Evolutionary conservation across 345 rosid species (phyloP).

Genomic region (Alliaria petiolata): DNA sequence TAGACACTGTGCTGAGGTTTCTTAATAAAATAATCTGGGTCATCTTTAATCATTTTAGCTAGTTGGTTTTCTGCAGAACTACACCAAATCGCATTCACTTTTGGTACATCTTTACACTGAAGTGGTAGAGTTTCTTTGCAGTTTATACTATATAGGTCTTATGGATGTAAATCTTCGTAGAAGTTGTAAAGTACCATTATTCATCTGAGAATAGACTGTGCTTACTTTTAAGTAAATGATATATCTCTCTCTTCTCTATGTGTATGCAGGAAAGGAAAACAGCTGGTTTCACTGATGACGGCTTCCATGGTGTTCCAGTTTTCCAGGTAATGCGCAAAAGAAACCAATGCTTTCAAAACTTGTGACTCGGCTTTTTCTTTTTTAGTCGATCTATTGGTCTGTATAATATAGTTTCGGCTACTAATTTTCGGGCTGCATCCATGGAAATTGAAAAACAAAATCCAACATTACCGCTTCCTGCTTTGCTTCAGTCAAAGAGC

Average conservation of each 20-base stretch:
- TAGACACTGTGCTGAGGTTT: too few relatives aligned
- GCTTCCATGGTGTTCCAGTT: constrained; percentile 80
- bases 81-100: background rate
- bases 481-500: constrained; percentile 67
- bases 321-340: constrained; percentile 59
- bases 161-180: too few relatives aligned
- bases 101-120: background rate
- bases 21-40: too few relatives aligned
- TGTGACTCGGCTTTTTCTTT: background rate
- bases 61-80: too few relatives aligned
- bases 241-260: background rate
- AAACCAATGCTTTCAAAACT: background rate
- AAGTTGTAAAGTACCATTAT: too few relatives aligned
- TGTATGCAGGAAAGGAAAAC: constrained; percentile 55
- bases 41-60: too few relatives aligned
- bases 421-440: background rate
- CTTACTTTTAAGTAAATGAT: too few relatives aligned
- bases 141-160: constrained; percentile 7
- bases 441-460: background rate
- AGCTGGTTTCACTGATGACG: constrained; percentile 58
- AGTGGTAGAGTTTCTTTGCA: too few relatives aligned
- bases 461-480: background rate
- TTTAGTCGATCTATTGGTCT: background rate
- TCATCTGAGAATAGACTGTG: too few relatives aligned
- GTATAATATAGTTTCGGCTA: background rate